These are phyloP conservation scores for Termitomyces sp. DNA, from an alignment of 768 basidiomycete species.

Conservation along the genomic window DNA sequence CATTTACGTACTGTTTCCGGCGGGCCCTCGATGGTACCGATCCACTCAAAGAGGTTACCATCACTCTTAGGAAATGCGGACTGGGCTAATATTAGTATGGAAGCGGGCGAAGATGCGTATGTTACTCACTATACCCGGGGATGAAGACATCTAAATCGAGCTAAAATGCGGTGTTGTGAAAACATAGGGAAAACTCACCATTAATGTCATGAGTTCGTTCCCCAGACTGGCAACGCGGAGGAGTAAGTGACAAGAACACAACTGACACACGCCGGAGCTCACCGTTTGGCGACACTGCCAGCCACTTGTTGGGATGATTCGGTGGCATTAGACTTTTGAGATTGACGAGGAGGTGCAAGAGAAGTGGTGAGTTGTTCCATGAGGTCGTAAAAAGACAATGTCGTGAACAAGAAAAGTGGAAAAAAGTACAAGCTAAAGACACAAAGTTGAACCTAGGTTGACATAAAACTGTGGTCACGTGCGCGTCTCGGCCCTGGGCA, in stretches of 20 bases:
- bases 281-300: conserved; percentile 86
- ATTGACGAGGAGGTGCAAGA: conserved; percentile 50
- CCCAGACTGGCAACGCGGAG: conserved; percentile 46
- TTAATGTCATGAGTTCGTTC: conserved; percentile 83
- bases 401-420: conserved; percentile 14
- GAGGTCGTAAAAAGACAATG: conserved; percentile 13
- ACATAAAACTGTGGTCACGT: conserved; percentile 10
- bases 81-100: conserved; percentile 28
- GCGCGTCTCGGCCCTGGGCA: background rate
- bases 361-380: conserved; percentile 76
- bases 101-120: background rate
- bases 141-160: conserved; percentile 67
- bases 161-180: background rate
- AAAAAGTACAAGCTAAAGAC: conserved; percentile 11
- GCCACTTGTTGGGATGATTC: conserved; percentile 50
- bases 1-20: conserved; percentile 51
- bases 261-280: conserved; percentile 10
- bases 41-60: conserved; percentile 85
- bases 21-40: conserved; percentile 82
- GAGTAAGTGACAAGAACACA: conserved; percentile 1
- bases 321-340: conserved; percentile 51
- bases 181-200: conserved; percentile 46
- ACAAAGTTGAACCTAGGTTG: conserved; percentile 7
- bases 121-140: conserved; percentile 74
- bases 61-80: conserved; percentile 89